Percentiles rank a stretch among this genome's conserved stretches.
These are phyloP conservation scores for Chalaropsis ovoidea DNA, from an alignment of 2,329 filamentous ascomycete species.

Conservation along the genomic window DNA sequence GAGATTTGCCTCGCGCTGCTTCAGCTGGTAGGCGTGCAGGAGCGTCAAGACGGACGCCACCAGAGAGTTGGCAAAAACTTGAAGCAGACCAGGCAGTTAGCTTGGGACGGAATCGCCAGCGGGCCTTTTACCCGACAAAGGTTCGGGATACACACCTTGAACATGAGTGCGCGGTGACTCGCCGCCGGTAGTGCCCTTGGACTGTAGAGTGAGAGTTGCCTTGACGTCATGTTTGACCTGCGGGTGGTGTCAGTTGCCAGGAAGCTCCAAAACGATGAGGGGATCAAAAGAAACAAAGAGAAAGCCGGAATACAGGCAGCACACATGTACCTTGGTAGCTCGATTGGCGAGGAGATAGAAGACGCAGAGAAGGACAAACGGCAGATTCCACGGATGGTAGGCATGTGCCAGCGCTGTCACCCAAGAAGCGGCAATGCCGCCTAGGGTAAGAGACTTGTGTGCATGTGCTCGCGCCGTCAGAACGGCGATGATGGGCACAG, in stretches of 20 bases:
- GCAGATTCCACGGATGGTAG: slow-evolving; percentile 86
- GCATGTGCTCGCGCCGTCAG: slow-evolving; percentile 59
- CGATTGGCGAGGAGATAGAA: slow-evolving; percentile 82
- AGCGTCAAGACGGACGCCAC: slow-evolving; percentile 58
- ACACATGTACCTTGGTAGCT: slow-evolving; percentile 59
- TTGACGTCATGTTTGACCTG: slow-evolving; percentile 84
- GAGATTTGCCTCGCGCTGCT: slow-evolving; percentile 38
- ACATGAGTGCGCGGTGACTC: slow-evolving; percentile 76
- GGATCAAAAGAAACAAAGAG: neutral
- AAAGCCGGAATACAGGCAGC: neutral
- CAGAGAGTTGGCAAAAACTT: slow-evolving; percentile 75
- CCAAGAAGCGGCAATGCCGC: slow-evolving; percentile 61
- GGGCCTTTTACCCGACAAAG: slow-evolving; percentile 23
- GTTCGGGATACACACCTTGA: slow-evolving; percentile 45
- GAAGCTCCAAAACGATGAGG: slow-evolving; percentile 23
- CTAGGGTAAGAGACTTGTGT: slow-evolving; percentile 66
- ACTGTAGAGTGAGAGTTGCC: slow-evolving; percentile 65
- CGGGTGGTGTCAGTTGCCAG: slow-evolving; percentile 22
- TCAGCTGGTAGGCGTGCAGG: slow-evolving; percentile 51
- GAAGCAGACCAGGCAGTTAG: neutral
- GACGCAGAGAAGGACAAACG: slow-evolving; percentile 69
- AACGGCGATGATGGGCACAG: slow-evolving; percentile 47
- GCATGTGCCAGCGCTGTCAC: slow-evolving; percentile 72
- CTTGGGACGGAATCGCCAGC: neutral
- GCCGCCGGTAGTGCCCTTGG: slow-evolving; percentile 61